phyloP scores from a whole-genome alignment of 768 basidiomycete genomes.

The Leucocoprinus birnbaumii region DNA sequence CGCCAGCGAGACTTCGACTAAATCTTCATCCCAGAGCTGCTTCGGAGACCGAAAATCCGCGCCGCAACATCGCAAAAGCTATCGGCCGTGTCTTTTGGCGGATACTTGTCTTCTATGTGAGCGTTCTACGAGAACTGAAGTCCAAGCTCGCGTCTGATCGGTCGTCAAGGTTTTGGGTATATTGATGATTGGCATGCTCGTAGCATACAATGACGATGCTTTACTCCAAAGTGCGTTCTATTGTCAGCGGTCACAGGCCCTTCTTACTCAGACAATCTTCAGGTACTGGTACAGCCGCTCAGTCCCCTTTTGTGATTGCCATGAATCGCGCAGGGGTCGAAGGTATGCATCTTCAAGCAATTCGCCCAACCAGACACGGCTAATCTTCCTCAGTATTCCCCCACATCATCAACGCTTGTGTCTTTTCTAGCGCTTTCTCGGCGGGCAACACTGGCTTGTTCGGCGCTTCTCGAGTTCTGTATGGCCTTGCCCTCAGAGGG shows the following conservation, averaged over 20 bases:
- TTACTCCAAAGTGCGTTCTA: slow-evolving; percentile 39
- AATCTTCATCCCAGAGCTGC: too few species aligned
- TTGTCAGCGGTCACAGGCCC: not conserved
- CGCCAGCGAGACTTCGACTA: too few species aligned
- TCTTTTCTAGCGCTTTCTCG: slow-evolving; percentile 73
- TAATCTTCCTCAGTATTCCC: slow-evolving; percentile 40
- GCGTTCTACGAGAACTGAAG: slow-evolving; percentile 15
- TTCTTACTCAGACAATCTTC: not conserved
- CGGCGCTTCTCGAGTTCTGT: slow-evolving; percentile 48
- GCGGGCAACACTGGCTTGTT: slow-evolving; percentile 68
- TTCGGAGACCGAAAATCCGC: slow-evolving; percentile 75
- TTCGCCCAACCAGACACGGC: slow-evolving; percentile 15
- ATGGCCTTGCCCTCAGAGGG: slow-evolving; percentile 51
- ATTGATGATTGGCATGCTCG: slow-evolving; percentile 75
- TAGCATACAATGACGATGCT: slow-evolving; percentile 59
- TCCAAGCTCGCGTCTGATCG: not conserved
- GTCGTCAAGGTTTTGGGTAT: slow-evolving; percentile 58
- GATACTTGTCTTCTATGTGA: slow-evolving; percentile 73
- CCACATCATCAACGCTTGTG: slow-evolving; percentile 67
- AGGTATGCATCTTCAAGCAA: slow-evolving; percentile 27
- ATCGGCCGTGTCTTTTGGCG: slow-evolving; percentile 78
- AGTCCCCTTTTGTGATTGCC: slow-evolving; percentile 86
- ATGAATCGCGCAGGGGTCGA: slow-evolving; percentile 70
- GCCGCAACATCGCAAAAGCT: slow-evolving; percentile 76
- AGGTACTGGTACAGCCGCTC: slow-evolving; percentile 59